Conservation (phyloP, 768 basidiomycete genomes). For the Naganishia friedmannii region DNA sequence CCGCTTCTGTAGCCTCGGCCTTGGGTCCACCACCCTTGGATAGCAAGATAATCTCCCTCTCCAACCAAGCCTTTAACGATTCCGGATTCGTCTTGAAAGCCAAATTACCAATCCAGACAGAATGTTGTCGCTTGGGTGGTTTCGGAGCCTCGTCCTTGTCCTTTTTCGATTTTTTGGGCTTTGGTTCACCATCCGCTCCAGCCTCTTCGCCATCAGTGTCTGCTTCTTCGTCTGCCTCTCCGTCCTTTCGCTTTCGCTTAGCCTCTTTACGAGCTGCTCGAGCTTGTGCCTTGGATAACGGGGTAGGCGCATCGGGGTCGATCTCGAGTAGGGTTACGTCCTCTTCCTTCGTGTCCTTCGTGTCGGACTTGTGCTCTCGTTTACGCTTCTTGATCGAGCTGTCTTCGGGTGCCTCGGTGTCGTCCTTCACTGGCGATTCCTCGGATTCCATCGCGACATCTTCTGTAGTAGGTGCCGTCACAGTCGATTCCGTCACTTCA, state of each 20-base stretch:
- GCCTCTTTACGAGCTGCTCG: conserved; percentile 44
- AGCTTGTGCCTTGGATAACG: conserved; percentile 48
- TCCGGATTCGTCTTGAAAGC: conserved; percentile 81
- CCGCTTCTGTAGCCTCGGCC: not conserved
- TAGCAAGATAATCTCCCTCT: conserved; percentile 29
- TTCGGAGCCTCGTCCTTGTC: conserved; percentile 33
- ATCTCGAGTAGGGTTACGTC: conserved; percentile 41
- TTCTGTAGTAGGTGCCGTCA: not conserved
- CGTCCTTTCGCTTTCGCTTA: conserved; percentile 36
- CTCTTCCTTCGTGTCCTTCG: not conserved
- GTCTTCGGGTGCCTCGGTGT: not conserved
- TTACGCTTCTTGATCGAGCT: conserved; percentile 23
- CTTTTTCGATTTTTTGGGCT: not conserved
- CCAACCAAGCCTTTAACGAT: conserved; percentile 57
- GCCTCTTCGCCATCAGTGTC: conserved; percentile 21
- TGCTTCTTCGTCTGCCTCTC: conserved; percentile 24
- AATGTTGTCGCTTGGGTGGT: conserved; percentile 66
- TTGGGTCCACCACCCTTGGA: conserved; percentile 20
- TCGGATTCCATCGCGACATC: conserved; percentile 17
- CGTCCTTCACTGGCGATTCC: not conserved
- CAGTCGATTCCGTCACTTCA: conserved; percentile 38
- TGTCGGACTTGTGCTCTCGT: not conserved
- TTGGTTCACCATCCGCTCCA: conserved; percentile 1
- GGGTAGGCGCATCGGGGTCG: conserved; percentile 42
- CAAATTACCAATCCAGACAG: conserved; percentile 93